A percentile compares a stretch with the other conserved stretches of the same genome.
Conservation (phyloP, 1,284 basidiomycete genomes). For the Boletellus deceptivus region DNA sequence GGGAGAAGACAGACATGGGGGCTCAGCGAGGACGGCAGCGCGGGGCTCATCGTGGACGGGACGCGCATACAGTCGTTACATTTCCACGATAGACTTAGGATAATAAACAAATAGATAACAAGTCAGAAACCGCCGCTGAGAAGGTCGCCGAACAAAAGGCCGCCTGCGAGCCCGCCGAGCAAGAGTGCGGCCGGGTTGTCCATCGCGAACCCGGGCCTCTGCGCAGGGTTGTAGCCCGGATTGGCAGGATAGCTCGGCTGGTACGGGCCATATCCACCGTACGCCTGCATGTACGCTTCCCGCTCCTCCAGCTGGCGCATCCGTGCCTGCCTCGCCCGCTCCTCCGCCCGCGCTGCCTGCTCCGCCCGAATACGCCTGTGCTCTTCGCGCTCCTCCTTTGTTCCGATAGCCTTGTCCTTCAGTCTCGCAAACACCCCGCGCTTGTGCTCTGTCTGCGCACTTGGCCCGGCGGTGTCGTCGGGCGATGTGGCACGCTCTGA, state of each 20-base stretch:
- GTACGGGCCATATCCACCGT: slow-evolving; percentile 33
- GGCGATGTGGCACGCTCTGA: neutral
- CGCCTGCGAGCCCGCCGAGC: slow-evolving; percentile 57
- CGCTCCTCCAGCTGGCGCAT: slow-evolving; percentile 20
- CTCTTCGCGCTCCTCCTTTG: slow-evolving; percentile 61
- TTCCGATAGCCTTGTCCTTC: slow-evolving; percentile 61
- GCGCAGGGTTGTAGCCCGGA: neutral
- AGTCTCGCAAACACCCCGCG: slow-evolving; percentile 56
- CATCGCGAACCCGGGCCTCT: neutral
- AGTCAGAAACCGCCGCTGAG: slow-evolving; percentile 33
- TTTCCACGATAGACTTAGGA: slow-evolving; percentile 2
- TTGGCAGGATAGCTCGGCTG: slow-evolving; percentile 15
- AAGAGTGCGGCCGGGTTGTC: slow-evolving; percentile 32
- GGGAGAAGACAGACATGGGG: slow-evolving; percentile 74
- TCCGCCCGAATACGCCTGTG: slow-evolving; percentile 37
- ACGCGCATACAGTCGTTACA: neutral
- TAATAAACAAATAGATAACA: slow-evolving; percentile 2
- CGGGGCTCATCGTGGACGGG: slow-evolving; percentile 39
- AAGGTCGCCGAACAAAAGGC: slow-evolving; percentile 54
- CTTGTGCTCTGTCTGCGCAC: slow-evolving; percentile 32
- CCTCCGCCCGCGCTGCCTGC: slow-evolving; percentile 31
- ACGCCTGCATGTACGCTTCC: slow-evolving; percentile 35
- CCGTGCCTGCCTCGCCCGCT: slow-evolving; percentile 16
- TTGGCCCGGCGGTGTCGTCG: neutral
- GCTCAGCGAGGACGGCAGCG: slow-evolving; percentile 68